These are phyloP conservation scores for Pezizomycotina sp. DNA, from an alignment of 2,329 filamentous ascomycete genomes.

Conservation along the genomic window DNA sequence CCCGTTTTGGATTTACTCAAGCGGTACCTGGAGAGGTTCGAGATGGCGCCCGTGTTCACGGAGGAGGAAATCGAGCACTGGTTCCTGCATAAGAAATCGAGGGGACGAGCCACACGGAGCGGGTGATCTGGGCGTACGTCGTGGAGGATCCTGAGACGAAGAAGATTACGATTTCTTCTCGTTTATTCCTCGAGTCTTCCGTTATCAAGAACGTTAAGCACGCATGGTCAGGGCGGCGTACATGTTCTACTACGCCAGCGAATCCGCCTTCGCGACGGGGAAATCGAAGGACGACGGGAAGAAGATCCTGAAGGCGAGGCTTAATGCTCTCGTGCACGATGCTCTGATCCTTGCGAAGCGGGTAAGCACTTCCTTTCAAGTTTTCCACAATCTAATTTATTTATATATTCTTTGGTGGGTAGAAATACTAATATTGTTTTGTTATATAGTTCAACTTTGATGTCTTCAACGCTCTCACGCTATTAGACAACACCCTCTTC, in stretches of 20 bases:
- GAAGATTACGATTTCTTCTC: constrained; percentile 90
- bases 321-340: constrained; percentile 69
- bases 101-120: constrained; percentile 41
- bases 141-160: constrained; percentile 55
- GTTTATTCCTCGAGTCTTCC: constrained; percentile 90
- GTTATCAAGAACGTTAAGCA: constrained; percentile 71
- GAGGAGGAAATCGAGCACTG: constrained; percentile 74
- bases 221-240: constrained; percentile 73
- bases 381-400: background rate
- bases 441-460: constrained; percentile 49
- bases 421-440: background rate
- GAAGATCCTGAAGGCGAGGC: constrained; percentile 53
- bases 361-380: constrained; percentile 28
- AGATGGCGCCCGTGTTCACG: constrained; percentile 68
- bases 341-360: constrained; percentile 76
- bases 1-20: constrained; percentile 57
- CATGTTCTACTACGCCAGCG: constrained; percentile 89
- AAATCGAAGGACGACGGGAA: constrained; percentile 28
- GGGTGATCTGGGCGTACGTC: constrained; percentile 87
- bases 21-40: constrained; percentile 62
- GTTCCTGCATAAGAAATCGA: constrained; percentile 54
- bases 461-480: constrained; percentile 87
- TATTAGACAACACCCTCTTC: constrained; percentile 89
- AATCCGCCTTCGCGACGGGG: constrained; percentile 45
- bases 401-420: background rate